Conservation (phyloP, 345 rosid species). For the Linum lewisii region DNA sequence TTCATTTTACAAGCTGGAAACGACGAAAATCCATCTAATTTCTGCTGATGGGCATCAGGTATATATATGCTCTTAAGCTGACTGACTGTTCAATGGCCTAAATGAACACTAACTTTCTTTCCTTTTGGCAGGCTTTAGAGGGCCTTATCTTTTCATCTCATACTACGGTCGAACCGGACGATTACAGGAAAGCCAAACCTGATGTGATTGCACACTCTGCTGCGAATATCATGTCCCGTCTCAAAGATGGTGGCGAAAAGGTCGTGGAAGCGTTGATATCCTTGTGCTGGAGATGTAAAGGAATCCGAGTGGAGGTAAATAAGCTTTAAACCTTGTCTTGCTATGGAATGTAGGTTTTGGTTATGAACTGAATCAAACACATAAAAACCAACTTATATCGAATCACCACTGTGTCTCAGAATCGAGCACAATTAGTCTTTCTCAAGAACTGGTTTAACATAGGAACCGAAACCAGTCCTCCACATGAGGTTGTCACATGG, state of each 20-base stretch:
- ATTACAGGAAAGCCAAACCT: constrained; percentile 60
- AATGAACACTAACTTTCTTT: background rate
- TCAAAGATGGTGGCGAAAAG: constrained; percentile 66
- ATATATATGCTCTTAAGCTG: constrained; percentile 7
- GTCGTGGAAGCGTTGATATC: constrained; percentile 56
- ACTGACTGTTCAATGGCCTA: background rate
- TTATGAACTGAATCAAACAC: background rate
- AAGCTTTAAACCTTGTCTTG: background rate
- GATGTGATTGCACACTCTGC: constrained; percentile 71
- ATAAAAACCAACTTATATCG: no score
- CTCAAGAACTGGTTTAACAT: no score
- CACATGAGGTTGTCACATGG: background rate
- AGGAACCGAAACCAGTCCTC: no score
- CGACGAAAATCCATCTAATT: constrained; percentile 61
- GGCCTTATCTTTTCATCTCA: constrained; percentile 13
- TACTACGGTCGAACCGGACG: constrained; percentile 70
- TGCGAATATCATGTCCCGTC: constrained; percentile 50
- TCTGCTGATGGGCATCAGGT: constrained; percentile 77
- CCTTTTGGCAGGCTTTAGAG: background rate
- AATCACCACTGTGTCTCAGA: no score
- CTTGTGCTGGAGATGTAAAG: constrained; percentile 70
- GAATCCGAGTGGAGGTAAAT: constrained; percentile 88
- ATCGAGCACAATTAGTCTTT: no score
- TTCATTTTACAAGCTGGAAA: constrained; percentile 78
- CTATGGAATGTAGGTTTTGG: constrained; percentile 1